These are phyloP conservation scores for Nicotiana undulata DNA, from an alignment of 257 asterid species.

Conservation along the genomic window DNA sequence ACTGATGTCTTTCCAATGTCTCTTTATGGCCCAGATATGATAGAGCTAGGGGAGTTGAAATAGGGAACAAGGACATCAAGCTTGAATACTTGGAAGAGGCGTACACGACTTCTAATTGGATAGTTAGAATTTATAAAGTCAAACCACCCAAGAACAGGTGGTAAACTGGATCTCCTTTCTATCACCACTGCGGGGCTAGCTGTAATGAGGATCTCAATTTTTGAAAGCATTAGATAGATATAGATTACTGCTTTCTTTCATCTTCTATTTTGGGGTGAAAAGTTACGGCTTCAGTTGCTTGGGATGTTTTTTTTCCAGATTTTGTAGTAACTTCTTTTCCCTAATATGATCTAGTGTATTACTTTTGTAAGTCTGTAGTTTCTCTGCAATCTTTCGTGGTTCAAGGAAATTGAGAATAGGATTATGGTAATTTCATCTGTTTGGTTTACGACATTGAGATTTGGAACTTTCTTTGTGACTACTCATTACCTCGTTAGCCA, in stretches of 20 bases:
- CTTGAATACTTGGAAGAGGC: conserved; percentile 93
- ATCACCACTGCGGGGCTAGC: neutral
- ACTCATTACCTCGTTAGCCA: neutral
- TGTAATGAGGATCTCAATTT: neutral
- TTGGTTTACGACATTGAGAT: neutral
- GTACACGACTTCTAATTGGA: conserved; percentile 94
- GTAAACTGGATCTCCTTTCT: conserved; percentile 17
- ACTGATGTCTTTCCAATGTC: neutral
- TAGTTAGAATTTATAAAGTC: conserved; percentile 89
- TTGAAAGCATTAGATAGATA: conserved; percentile 5
- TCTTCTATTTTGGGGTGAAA: neutral
- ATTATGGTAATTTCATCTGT: neutral
- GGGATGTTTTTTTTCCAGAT: neutral
- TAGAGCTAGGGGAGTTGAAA: conserved; percentile 97
- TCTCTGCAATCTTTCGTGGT: neutral
- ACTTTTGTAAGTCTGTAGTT: too few species aligned
- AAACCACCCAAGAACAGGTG: conserved; percentile 91
- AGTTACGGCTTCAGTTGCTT: neutral
- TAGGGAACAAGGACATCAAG: conserved; percentile 91
- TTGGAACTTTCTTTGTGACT: neutral
- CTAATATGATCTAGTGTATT: neutral
- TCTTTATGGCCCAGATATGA: conserved; percentile 52
- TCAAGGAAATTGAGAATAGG: neutral
- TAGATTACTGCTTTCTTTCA: neutral
- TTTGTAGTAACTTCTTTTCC: neutral